These are phyloP conservation scores for Xerocomellus dryophilus DNA, from an alignment of 768 basidiomycete genomes.

Conservation along the genomic window DNA sequence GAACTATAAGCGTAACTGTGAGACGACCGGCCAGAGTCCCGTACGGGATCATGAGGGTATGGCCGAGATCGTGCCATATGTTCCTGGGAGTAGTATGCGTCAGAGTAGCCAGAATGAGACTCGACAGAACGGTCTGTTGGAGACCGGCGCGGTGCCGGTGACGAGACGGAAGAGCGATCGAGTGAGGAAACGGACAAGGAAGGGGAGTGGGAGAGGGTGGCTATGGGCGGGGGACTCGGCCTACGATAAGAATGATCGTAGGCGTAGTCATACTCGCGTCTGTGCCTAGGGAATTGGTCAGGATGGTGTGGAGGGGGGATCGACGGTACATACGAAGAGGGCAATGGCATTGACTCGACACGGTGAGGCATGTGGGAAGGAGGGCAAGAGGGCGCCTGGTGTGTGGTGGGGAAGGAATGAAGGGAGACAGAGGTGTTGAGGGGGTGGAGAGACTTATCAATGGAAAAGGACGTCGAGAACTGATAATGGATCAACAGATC, in stretches of 20 bases:
- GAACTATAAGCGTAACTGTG: constrained; percentile 35
- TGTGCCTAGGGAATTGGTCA: constrained; percentile 31
- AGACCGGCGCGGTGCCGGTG: constrained; percentile 50
- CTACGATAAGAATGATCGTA: constrained; percentile 40
- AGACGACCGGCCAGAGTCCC: constrained; percentile 32
- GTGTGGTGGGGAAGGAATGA: constrained; percentile 14
- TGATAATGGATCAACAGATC: constrained; percentile 40
- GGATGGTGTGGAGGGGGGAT: constrained; percentile 29
- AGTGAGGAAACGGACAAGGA: constrained; percentile 57
- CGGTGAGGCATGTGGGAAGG: constrained; percentile 48
- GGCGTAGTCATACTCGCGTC: constrained; percentile 39
- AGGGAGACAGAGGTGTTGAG: constrained; percentile 20
- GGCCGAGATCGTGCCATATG: constrained; percentile 32
- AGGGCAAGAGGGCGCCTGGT: constrained; percentile 13
- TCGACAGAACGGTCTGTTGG: constrained; percentile 33
- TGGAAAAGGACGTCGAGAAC: constrained; percentile 34
- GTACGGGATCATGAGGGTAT: constrained; percentile 34
- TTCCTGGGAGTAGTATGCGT: constrained; percentile 40
- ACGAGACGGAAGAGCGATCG: constrained; percentile 59
- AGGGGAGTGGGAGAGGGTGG: constrained; percentile 55
- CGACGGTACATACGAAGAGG: constrained; percentile 33
- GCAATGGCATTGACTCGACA: constrained; percentile 38
- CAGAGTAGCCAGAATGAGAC: constrained; percentile 33
- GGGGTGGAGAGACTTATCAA: constrained; percentile 37
- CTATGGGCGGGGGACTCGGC: constrained; percentile 49